These are phyloP conservation scores for Metschnikowia cerradonensis DNA, from an alignment of 805 yeast genomes.

Conservation along the genomic window DNA sequence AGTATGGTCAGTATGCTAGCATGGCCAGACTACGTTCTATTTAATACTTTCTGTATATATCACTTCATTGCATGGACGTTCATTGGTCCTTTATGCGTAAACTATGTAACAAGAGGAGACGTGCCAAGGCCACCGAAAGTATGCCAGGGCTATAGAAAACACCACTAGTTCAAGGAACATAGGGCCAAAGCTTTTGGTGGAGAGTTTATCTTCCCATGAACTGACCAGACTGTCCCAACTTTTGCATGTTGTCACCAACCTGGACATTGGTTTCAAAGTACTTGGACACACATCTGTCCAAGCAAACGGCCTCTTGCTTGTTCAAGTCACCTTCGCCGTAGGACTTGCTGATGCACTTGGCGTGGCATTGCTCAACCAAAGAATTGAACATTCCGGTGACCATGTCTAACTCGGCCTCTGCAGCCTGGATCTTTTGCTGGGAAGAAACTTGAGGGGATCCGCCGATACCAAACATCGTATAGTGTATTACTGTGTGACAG, in stretches of 20 bases:
- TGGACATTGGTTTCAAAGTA: conserved; percentile 92
- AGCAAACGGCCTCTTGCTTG: conserved; percentile 79
- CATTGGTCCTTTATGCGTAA: conserved; percentile 1
- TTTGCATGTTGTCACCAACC: conserved; percentile 75
- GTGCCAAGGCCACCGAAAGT: background rate
- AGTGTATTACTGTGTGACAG: background rate
- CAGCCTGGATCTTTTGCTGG: conserved; percentile 79
- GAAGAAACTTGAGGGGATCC: conserved; percentile 68
- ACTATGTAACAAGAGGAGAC: conserved; percentile 5
- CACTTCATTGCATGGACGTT: background rate
- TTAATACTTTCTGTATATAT: background rate
- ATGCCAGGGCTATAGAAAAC: background rate
- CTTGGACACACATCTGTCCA: conserved; percentile 94
- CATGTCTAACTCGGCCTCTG: conserved; percentile 95
- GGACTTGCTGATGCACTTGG: conserved; percentile 67
- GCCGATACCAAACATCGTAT: conserved; percentile 67
- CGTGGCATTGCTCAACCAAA: conserved; percentile 83
- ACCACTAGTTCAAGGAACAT: background rate
- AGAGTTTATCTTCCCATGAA: conserved; percentile 39
- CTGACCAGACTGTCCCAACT: conserved; percentile 44
- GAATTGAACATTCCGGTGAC: conserved; percentile 96
- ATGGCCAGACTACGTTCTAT: too few relatives aligned
- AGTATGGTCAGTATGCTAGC: background rate
- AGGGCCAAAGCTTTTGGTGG: background rate
- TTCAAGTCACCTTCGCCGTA: conserved; percentile 72